Conservation (phyloP, 805 yeast species). For the Metschnikowia aberdeeniae region DNA sequence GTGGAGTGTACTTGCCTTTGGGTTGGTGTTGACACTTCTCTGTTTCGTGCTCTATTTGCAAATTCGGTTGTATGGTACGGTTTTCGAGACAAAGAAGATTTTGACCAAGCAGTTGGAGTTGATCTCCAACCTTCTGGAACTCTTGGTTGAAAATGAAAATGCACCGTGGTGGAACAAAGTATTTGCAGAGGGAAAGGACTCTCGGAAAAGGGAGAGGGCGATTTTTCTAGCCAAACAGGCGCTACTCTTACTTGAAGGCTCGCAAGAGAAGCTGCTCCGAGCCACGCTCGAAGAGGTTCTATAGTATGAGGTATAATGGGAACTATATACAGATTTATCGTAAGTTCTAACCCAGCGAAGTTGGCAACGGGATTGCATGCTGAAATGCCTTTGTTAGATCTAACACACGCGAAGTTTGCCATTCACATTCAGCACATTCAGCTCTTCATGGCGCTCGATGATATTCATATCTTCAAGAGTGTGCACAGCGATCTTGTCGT, state of each 20-base stretch:
- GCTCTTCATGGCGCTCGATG: slow-evolving; percentile 36
- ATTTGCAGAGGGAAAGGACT: not conserved
- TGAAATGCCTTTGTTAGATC: too few relatives aligned
- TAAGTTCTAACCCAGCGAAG: not conserved
- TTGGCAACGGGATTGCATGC: not conserved
- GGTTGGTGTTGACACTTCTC: not conserved
- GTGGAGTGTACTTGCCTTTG: not conserved
- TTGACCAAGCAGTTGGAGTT: slow-evolving; percentile 10
- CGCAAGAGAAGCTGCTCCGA: slow-evolving; percentile 4
- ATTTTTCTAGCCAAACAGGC: slow-evolving; percentile 9
- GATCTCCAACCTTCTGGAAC: slow-evolving; percentile 5
- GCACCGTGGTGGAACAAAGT: slow-evolving; percentile 3
- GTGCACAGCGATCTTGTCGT: slow-evolving; percentile 54
- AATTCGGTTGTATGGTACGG: slow-evolving; percentile 3
- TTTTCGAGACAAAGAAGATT: slow-evolving; percentile 5
- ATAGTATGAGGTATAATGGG: not conserved
- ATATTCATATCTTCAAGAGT: slow-evolving; percentile 65
- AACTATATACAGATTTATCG: slow-evolving; percentile 6
- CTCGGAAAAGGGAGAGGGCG: slow-evolving; percentile 6
- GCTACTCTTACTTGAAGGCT: slow-evolving; percentile 5
- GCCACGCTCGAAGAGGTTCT: slow-evolving; percentile 2
- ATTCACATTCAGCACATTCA: slow-evolving; percentile 5
- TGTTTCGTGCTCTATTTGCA: slow-evolving; percentile 4
- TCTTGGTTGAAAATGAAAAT: slow-evolving; percentile 3
- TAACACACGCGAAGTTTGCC: slow-evolving; percentile 16